Base-by-base conservation (phyloP, 2,329 filamentous ascomycete genomes). In the Periconia sp. region DNA sequence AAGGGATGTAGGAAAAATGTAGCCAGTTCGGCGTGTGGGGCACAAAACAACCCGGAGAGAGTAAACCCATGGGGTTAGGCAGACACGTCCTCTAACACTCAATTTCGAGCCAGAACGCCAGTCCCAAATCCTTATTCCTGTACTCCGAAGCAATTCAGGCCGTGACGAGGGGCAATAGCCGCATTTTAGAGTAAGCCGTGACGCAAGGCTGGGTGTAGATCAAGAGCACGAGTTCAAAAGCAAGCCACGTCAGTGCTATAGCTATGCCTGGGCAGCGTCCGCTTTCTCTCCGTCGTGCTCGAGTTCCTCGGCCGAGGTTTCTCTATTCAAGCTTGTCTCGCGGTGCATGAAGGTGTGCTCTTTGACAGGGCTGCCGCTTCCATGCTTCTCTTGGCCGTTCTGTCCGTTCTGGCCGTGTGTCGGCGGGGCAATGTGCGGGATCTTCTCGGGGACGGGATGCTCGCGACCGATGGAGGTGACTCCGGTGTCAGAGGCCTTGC, bases 401-500 rank as follows among this genome's bases (percentile, higher is more conserved):
- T 62, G 56, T 22, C 50, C 61, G 43, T 66, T 70, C 57, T 71
- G 72, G 59, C 70, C 70, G 58, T 69, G 75, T 63, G 57, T 61
- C 48, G 87, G 85, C 43, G 87, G 87, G 30, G 87, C 85, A 58
- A 92, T 82, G 77, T 96, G 91, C 21, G 92, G 92, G 72, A 96
- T 96, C 72, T 95, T 95, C 75, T 96, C 91, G 56, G 92, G 91
- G 37, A 92, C 86, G 40, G 94, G 94, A 73, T 99, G 94, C 75
- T 96, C 87, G 64, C 89, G 92, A 64, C 94, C 94, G 65, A 99
- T 89, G 65, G 87, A 87, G 67, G 92, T 95, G 48, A 95, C 89
- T 67, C 95, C 92, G 65, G 94, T 88, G 68, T 94, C 88, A 66
- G 92, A 89, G 71, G 90, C 91, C 78, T 97, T 97, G 74, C 94